Evolutionary conservation across 805 yeast species (phyloP), one percentile per base, ranked within the genome.

Genomic region (Zygotorulaspora florentina): DNA sequence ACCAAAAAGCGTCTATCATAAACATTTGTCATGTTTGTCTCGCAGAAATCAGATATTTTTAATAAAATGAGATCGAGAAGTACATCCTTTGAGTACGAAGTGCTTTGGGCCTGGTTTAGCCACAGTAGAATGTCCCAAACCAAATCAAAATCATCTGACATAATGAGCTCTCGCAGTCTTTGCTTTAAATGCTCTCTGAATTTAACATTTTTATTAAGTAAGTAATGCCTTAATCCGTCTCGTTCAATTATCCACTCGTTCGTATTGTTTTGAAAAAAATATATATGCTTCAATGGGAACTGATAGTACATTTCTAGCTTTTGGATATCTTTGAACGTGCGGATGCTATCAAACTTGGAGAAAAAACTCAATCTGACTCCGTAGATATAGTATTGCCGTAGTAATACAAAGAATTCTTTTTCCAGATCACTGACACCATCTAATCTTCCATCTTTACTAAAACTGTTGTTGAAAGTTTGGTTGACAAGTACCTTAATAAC

Each of bases 81-180:
- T 8, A 61, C 26, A 36, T 53, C 54, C 20, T 50, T 53, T 2
- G 59, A 48, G 2, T 54, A 49, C 9, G 57, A 30, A 16, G 25
- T 16, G 9, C 54, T 43, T 16, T 43, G 46, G 5, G 62, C 54
- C 10, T 49, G 46, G 33, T 57, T 53, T 3, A 61, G 42, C 67
- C 67, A 62, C 9, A 46, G 40, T 11, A 58, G 39, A 6, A 62
- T 39, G 10, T 52, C 52, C 10, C 39, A 31, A 1, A 56, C 53
- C 27, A 51, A 43, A 35, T 58, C 64, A 38, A 58, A 55, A 34
- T 65, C 66, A 40, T 61, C 63, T 27, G 57, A 58, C 42, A 49
- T 18, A 4, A 60, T 43, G 8, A 54, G 46, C n/a, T 47, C 41
- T 27, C 40, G 37, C 20, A 63, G 30, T 11, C 48, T 43, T n/a